A percentile compares a stretch with the other conserved stretches of the same genome.
These are phyloP conservation scores for Magnaporthiopsis poae DNA, from an alignment of 2,329 filamentous ascomycete genomes.

Conservation along the genomic window DNA sequence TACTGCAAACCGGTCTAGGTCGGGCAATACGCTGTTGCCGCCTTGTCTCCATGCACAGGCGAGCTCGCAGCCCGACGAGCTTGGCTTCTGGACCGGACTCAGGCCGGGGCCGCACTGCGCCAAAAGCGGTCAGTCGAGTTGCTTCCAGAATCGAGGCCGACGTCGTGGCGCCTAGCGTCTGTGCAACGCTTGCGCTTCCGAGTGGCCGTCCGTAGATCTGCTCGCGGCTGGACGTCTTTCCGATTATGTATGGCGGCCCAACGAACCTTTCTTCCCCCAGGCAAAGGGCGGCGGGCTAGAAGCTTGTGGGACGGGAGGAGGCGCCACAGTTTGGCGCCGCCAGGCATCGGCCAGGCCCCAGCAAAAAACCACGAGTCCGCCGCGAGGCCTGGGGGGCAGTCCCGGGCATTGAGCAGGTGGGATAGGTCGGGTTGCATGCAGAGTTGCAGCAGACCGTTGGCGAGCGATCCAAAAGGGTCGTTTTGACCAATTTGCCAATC, in stretches of 20 bases:
- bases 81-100: not conserved
- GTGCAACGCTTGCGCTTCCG: not conserved
- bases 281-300: no score
- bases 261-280: not conserved
- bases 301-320: not conserved
- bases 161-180: not conserved
- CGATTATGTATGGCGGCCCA: slow-evolving; percentile 7
- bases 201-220: not conserved
- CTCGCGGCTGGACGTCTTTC: not conserved
- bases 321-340: slow-evolving; percentile 1
- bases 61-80: not conserved
- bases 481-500: not conserved
- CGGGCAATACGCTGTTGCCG: no score
- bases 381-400: not conserved
- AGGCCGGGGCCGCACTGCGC: not conserved
- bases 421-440: not conserved
- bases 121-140: not conserved
- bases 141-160: not conserved
- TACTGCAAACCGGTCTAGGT: not conserved
- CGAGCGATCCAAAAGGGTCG: not conserved
- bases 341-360: not conserved
- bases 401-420: no score
- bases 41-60: not conserved
- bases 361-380: not conserved
- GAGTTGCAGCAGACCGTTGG: not conserved